Evolutionary conservation across 805 yeast genomes (phyloP).

Genomic region (Saturnispora saitoi): DNA sequence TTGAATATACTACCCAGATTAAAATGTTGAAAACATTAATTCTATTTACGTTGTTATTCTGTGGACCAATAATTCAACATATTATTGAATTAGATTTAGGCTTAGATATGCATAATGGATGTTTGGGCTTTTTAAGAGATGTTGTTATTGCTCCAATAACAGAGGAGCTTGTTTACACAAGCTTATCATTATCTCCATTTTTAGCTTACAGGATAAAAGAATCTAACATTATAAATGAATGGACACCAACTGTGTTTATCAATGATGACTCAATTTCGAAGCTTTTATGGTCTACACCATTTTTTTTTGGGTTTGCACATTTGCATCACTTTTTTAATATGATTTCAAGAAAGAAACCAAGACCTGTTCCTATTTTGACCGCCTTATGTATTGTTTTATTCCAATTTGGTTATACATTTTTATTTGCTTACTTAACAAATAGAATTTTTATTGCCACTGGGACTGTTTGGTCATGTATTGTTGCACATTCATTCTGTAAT

Average conservation of each 20-base stretch:
- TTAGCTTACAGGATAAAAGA: constrained; percentile 5
- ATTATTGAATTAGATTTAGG: neutral
- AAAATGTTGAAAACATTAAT: constrained; percentile 10
- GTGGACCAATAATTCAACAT: constrained; percentile 24
- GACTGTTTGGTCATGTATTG: constrained; percentile 47
- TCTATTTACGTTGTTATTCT: constrained; percentile 26
- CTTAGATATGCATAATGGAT: constrained; percentile 4
- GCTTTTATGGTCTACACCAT: constrained; percentile 38
- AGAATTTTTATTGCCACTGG: constrained; percentile 43
- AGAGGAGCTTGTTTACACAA: constrained; percentile 67
- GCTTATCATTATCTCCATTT: constrained; percentile 21
- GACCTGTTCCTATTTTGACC: constrained; percentile 19
- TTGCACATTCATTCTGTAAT: constrained; percentile 63
- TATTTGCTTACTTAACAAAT: constrained; percentile 65
- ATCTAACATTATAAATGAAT: constrained; percentile 9
- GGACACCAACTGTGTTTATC: constrained; percentile 7
- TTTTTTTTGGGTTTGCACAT: constrained; percentile 71
- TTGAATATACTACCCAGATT: neutral
- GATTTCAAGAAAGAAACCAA: constrained; percentile 22
- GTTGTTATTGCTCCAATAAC: constrained; percentile 65
- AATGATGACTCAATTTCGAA: constrained; percentile 15
- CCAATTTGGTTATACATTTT: constrained; percentile 57
- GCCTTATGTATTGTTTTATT: constrained; percentile 34
- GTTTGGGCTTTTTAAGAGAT: constrained; percentile 34
- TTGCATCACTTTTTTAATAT: constrained; percentile 60